Evolutionary conservation across 345 rosid species (phyloP), one percentile per base, ranked within the genome.

Genomic region (Acer saccharum): DNA sequence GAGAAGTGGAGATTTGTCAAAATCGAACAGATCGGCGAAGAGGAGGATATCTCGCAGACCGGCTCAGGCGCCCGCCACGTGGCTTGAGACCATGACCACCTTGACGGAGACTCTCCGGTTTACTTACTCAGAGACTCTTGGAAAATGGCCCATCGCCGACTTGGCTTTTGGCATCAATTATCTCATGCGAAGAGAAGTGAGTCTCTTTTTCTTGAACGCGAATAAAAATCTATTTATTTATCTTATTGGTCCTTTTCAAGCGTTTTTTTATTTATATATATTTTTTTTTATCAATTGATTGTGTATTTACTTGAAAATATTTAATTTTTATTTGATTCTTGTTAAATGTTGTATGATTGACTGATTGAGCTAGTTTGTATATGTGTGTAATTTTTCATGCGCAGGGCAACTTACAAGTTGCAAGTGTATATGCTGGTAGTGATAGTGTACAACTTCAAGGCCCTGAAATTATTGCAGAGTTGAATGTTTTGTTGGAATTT

Each of bases 61-160:
- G 17, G 94, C 95, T 43, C 95, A 91, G 83, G 98, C 99, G 13
- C 98, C 99, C 10, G 97, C 97, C 29, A 96, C 98, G 44, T 91
- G 96, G 94, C 85, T 91, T n/a, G 98, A 96, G 85, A 85, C 98
- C 29, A 86, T 96, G 60, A 81, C 95, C 0, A 96, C 98, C 43
- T 61, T 96, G 41, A 87, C 95, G 13, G 98, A 96, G 85, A 96
- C 99, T 35, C 87, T 96, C 20, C 85, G 95, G 69, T 96, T 94
- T 68, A 96, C 97, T 11, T 97, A 91, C 86, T 90, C 97, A 10
- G 98, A 97, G 83, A 97, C 99, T 68, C 80, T 97, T 32, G 99
- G 99, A 6, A 94, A 97, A 86, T 97, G 99, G 98, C 99, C 99
- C 10, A 87, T 97, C 39, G 97, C 88, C 32, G 98, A 97, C 87